Evolutionary conservation across 2,329 filamentous ascomycete genomes (phyloP).

Genomic region (Neurospora sp.): DNA sequence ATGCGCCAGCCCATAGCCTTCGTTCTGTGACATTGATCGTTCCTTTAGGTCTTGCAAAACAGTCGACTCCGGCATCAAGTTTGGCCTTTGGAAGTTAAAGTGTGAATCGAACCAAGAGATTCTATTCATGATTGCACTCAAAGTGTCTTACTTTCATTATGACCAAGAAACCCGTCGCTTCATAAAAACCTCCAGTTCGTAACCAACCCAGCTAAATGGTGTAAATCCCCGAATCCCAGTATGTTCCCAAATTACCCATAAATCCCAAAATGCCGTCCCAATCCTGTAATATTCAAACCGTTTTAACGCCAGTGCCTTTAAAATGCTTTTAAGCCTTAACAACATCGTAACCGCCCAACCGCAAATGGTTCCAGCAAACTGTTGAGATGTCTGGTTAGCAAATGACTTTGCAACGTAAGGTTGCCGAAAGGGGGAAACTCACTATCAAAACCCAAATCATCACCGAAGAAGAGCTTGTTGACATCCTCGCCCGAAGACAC

Average conservation of each 20-base stretch:
- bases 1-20: too few relatives aligned
- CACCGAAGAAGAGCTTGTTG: constrained; percentile 52
- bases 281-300: background rate
- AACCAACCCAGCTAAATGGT: background rate
- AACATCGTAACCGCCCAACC: constrained; percentile 26
- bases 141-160: background rate
- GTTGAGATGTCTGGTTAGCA: background rate
- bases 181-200: background rate
- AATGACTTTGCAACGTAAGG: background rate
- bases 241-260: background rate
- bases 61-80: background rate
- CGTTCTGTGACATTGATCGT: background rate
- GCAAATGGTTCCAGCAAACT: background rate
- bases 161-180: background rate
- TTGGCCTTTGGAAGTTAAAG: background rate
- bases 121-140: background rate
- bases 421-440: background rate
- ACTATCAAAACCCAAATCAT: constrained; percentile 51
- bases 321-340: constrained; percentile 12
- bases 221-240: background rate
- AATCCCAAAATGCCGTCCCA: background rate
- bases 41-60: background rate
- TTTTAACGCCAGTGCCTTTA: background rate
- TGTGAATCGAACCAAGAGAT: background rate
- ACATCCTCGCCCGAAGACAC: constrained; percentile 52